A percentile compares a stretch with the other conserved stretches of the same genome.
Evolutionary conservation across 2,329 filamentous ascomycete species (phyloP).

Genomic region (Myriosclerotinia duriaeana): DNA sequence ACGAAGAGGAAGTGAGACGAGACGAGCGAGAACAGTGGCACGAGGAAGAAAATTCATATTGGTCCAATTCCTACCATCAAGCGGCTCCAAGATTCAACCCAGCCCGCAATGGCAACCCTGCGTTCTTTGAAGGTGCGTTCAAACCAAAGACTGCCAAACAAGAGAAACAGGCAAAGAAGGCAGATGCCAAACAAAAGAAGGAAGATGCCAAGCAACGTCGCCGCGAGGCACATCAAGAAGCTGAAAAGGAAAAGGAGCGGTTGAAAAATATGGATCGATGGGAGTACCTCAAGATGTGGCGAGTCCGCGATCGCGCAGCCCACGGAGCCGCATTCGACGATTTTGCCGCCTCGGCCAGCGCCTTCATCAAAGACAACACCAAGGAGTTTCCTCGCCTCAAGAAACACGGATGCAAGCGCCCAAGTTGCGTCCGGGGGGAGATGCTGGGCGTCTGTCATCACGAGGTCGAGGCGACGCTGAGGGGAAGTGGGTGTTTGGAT

Average conservation of each 20-base stretch:
- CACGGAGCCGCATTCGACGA: background rate
- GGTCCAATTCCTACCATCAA: background rate
- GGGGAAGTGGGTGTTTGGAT: constrained; percentile 4
- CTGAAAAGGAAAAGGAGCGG: background rate
- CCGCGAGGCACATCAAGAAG: too few relatives aligned
- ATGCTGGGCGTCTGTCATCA: constrained; percentile 15
- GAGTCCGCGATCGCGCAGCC: background rate
- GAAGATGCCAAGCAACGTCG: background rate
- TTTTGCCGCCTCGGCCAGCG: background rate
- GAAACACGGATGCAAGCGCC: background rate
- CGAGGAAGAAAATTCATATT: background rate
- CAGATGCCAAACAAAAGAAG: background rate
- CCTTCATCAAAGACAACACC: background rate
- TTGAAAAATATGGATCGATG: background rate
- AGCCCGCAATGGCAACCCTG: background rate
- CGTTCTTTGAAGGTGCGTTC: background rate
- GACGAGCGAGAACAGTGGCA: background rate
- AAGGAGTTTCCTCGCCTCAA: background rate
- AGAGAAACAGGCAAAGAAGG: background rate
- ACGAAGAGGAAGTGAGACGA: background rate
- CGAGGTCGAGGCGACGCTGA: background rate
- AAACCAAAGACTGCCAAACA: background rate
- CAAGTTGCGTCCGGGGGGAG: background rate
- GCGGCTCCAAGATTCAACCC: fast-evolving
- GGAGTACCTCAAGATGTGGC: background rate